Base-by-base conservation (phyloP, 2,329 filamentous ascomycete genomes). In the Calonectria honghensis region DNA sequence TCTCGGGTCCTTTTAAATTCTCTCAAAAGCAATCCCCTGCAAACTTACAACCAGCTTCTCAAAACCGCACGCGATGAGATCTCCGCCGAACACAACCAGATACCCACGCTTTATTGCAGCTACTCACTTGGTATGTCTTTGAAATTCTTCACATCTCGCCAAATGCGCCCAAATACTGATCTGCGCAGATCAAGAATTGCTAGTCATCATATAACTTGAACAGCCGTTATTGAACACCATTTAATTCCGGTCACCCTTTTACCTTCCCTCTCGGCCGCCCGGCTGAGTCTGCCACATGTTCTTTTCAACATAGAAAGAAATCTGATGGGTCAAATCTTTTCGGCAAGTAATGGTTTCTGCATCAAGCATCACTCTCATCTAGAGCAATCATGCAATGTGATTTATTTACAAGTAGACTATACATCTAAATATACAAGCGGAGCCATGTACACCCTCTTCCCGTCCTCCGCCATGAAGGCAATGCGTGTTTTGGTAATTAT, bases 11-110 rank as follows among this genome's bases (percentile, higher is more conserved):
- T 99, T 85, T 96, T 99, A 84, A 94, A 90, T 6, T 93, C 96
- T 52, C 91, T 99, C 79, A 96, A 95, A 88, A 98, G 98, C 90
- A 98, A 98, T 84, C 96, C 96, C 0, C 96, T 98, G 83, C 97
- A 99, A 88, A 98, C 96, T 88, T 99, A 99, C 83, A 96, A 98
- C 67, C 94, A 98, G 87, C 88, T 99, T 76, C 91, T 99, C 81
- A 98, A 98, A 89, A 98, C 94, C 85, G 98, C 99, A 82, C 94
- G 97, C 76, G 96, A 98, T 80, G 96, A 98, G 85, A 89, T 99
- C 76, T 88, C 95, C 75, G 92, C 91, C 66, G 96, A 96, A 83
- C 99, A 99, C 84, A 91, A 91, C 16, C 97, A 99, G 88, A 98
- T 98, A 88, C 97, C 97, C 73, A 97, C 99, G 88, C 89, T 99